phyloP scores from a whole-genome alignment of 2,329 filamentous ascomycete species.

The Scedosporium dehoogii region DNA sequence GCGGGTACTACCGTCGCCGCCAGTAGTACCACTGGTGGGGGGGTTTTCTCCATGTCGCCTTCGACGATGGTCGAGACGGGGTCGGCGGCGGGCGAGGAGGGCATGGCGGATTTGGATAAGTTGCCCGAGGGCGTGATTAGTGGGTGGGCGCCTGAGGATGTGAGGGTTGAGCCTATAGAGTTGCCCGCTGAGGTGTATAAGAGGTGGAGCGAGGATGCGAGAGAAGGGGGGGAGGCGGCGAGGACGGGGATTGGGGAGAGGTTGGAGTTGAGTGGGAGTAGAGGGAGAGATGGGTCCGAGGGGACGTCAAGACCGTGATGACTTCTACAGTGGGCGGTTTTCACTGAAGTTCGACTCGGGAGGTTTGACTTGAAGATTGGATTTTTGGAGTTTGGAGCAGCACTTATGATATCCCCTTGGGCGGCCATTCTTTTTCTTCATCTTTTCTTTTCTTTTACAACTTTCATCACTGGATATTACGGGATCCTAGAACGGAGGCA shows the following conservation, averaged over 20 bases:
- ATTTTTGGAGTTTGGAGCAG: not conserved
- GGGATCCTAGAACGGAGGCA: not conserved
- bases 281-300: not conserved
- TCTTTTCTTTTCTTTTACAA: not conserved
- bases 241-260: constrained; percentile 17
- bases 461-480: not conserved
- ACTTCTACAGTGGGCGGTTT: not conserved
- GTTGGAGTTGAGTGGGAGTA: constrained; percentile 11
- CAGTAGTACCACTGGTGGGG: not conserved
- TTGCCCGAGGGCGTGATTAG: constrained; percentile 2
- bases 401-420: not conserved
- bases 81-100: not conserved
- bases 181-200: not conserved
- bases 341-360: not conserved
- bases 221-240: constrained; percentile 14
- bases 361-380: not conserved
- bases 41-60: not conserved
- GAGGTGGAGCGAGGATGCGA: not conserved
- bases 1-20: not conserved
- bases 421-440: not conserved
- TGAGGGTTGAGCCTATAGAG: not conserved
- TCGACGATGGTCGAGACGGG: not conserved
- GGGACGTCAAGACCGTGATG: too few relatives aligned
- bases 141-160: not conserved
- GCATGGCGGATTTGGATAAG: not conserved